Conservation (phyloP, 2,329 filamentous ascomycete species). For the Elsinoe fawcettii region DNA sequence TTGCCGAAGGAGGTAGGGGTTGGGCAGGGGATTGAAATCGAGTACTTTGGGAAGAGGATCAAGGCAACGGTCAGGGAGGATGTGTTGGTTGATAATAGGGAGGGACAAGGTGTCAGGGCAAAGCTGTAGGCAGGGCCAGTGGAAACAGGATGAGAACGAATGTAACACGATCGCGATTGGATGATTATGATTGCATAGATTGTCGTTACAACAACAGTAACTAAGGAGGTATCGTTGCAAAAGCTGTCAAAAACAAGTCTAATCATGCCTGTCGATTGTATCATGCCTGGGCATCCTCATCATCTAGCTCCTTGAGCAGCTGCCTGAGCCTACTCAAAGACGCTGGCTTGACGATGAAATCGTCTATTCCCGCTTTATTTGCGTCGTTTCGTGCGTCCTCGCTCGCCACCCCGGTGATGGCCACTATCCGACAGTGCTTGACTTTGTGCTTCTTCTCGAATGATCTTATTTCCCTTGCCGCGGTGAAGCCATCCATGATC, state of each 20-base stretch:
- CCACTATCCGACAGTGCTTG: constrained; percentile 22
- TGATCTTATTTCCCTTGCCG: constrained; percentile 25
- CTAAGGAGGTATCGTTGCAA: not conserved
- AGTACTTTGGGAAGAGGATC: constrained; percentile 53
- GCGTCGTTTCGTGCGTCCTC: constrained; percentile 24
- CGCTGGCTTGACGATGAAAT: constrained; percentile 30
- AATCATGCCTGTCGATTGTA: not conserved
- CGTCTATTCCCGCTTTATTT: constrained; percentile 25
- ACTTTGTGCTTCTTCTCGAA: constrained; percentile 22
- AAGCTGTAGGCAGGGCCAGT: not conserved
- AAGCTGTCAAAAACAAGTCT: too few relatives aligned
- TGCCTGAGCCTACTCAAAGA: constrained; percentile 23
- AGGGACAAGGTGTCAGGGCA: not conserved
- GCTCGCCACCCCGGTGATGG: constrained; percentile 29
- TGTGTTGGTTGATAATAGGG: constrained; percentile 32
- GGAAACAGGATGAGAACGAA: too few relatives aligned
- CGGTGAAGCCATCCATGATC: constrained; percentile 29
- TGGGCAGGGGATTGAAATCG: constrained; percentile 49
- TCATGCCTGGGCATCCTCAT: not conserved
- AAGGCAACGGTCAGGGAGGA: constrained; percentile 47
- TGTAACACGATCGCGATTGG: too few relatives aligned
- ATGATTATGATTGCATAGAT: too few relatives aligned
- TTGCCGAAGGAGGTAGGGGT: constrained; percentile 42
- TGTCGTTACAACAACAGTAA: not conserved
- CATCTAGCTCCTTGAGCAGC: constrained; percentile 12